Evolutionary conservation across 495 filamentous ascomycete genomes (phyloP).

Genomic region (Aspergillus indologenus): DNA sequence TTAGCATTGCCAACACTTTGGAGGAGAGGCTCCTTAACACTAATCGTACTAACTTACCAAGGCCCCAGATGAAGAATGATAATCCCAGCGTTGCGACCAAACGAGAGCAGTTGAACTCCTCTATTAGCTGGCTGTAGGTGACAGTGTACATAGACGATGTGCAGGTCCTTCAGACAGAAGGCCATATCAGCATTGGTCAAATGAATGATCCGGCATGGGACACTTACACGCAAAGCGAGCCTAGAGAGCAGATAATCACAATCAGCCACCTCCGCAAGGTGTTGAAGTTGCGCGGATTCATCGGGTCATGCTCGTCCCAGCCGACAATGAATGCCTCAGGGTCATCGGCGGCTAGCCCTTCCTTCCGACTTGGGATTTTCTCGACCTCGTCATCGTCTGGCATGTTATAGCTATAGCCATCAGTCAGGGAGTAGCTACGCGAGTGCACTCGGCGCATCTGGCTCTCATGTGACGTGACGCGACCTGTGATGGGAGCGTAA

Average conservation of each 20-base stretch:
- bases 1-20: background rate
- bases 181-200: slow-evolving; percentile 10
- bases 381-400: slow-evolving; percentile 32
- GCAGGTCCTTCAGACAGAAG: slow-evolving; percentile 60
- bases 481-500: slow-evolving; percentile 29
- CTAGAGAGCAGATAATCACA: slow-evolving; percentile 64
- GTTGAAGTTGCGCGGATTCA: slow-evolving; percentile 69
- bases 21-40: background rate
- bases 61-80: slow-evolving; percentile 75
- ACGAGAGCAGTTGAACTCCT: slow-evolving; percentile 67
- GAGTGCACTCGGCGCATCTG: slow-evolving; percentile 24
- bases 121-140: slow-evolving; percentile 77
- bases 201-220: background rate
- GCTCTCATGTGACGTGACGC: slow-evolving; percentile 15
- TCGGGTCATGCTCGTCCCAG: slow-evolving; percentile 73
- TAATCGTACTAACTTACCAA: slow-evolving; percentile 28
- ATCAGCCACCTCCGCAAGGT: slow-evolving; percentile 74
- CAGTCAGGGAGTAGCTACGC: slow-evolving; percentile 57
- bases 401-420: slow-evolving; percentile 52
- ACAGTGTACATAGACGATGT: slow-evolving; percentile 85
- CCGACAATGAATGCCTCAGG: slow-evolving; percentile 55
- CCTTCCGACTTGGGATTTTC: slow-evolving; percentile 14
- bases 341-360: slow-evolving; percentile 17
- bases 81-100: slow-evolving; percentile 76
- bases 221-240: slow-evolving; percentile 82